Percentiles rank a stretch among this genome's conserved stretches.
These are phyloP conservation scores for Mrakia gelida DNA, from an alignment of 768 basidiomycete genomes.

Conservation along the genomic window DNA sequence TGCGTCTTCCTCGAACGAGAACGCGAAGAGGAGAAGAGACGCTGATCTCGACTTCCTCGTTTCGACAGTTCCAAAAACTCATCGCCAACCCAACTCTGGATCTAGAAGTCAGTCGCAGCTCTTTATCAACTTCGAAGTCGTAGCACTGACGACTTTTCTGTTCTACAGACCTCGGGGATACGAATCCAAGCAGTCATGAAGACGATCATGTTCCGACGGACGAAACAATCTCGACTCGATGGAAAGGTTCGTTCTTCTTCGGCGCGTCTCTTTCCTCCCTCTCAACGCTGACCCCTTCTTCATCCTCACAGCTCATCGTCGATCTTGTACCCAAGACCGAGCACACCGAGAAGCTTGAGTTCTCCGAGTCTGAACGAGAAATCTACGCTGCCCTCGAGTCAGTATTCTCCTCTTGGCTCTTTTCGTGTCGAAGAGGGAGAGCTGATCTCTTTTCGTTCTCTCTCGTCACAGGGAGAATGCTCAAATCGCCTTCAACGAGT, in stretches of 20 bases:
- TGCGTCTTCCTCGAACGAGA: background rate
- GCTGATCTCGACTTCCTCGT: background rate
- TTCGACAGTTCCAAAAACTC: conserved; percentile 39
- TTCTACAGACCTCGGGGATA: conserved; percentile 50
- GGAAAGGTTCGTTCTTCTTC: conserved; percentile 50
- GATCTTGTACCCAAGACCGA: conserved; percentile 40
- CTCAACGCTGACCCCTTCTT: background rate
- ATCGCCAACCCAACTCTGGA: conserved; percentile 43
- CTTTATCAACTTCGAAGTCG: too few relatives aligned
- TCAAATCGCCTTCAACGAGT: background rate
- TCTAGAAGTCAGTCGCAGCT: conserved; percentile 39
- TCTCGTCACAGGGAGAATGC: too few relatives aligned
- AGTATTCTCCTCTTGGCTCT: background rate
- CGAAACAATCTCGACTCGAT: conserved; percentile 63
- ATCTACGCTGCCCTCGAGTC: conserved; percentile 50
- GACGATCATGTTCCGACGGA: conserved; percentile 58
- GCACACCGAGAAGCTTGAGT: conserved; percentile 54
- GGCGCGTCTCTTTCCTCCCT: background rate
- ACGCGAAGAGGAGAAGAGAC: too few relatives aligned
- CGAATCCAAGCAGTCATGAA: conserved; percentile 55
- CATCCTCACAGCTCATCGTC: background rate
- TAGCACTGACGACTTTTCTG: background rate
- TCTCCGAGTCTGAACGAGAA: conserved; percentile 59
- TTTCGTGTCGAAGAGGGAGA: background rate
- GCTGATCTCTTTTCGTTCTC: background rate